Conservation (phyloP, 192 early-diverging fungal genomes). For the Podochytrium sp. region DNA sequence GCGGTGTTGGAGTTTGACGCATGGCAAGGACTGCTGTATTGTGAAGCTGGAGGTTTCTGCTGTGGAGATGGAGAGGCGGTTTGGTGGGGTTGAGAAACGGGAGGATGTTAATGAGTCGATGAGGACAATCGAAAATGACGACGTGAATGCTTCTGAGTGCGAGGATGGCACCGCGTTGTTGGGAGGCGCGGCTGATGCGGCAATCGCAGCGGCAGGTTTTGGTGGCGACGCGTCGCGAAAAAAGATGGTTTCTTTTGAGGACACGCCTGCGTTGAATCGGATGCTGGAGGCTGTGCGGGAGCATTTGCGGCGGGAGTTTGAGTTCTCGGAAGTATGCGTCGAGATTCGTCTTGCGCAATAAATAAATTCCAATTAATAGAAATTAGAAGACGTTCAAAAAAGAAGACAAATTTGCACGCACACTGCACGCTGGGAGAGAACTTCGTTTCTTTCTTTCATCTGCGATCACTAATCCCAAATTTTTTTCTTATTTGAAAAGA, state of each 20-base stretch:
- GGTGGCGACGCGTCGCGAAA: background rate
- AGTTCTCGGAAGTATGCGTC: conserved; percentile 2
- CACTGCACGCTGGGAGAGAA: no score
- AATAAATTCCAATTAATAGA: no score
- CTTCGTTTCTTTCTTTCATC: no score
- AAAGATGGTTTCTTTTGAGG: background rate
- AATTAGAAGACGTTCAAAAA: no score
- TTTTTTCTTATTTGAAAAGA: no score
- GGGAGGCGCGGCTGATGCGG: background rate
- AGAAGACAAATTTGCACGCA: no score
- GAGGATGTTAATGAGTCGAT: background rate
- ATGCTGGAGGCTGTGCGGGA: background rate
- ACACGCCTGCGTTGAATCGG: background rate
- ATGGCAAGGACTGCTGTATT: conserved; percentile 16
- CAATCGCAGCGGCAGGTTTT: background rate
- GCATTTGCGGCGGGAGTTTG: background rate
- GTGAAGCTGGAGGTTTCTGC: background rate
- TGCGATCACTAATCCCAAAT: no score
- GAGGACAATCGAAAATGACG: background rate
- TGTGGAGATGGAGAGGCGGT: background rate
- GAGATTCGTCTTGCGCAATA: no score
- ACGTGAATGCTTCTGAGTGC: background rate
- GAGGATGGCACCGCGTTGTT: background rate
- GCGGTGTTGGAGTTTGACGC: conserved; percentile 59
- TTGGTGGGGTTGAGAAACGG: background rate